Conservation (phyloP, 1,139 yeast genomes). For the Lodderomyces orthopsilosis region DNA sequence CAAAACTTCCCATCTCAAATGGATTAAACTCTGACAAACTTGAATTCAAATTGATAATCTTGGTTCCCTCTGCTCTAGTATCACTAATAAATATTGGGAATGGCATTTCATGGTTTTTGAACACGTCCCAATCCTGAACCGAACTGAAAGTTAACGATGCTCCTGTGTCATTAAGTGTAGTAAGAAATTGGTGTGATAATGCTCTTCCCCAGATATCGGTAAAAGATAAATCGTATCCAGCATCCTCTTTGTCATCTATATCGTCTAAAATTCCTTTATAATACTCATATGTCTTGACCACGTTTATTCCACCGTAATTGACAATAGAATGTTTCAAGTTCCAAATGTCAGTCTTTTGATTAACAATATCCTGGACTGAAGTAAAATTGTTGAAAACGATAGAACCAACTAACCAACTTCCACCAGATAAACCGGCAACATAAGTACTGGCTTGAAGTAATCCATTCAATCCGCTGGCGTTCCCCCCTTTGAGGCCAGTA, state of each 20-base stretch:
- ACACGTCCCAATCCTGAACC: constrained; percentile 50
- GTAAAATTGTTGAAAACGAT: constrained; percentile 82
- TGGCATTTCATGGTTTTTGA: constrained; percentile 66
- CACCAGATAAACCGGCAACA: constrained; percentile 81
- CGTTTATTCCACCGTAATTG: constrained; percentile 68
- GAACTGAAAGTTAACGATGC: constrained; percentile 67
- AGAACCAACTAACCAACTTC: constrained; percentile 82
- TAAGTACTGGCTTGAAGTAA: constrained; percentile 71
- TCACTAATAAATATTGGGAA: constrained; percentile 78
- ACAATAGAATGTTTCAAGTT: constrained; percentile 62
- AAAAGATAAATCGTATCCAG: constrained; percentile 73
- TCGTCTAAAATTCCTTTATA: constrained; percentile 54
- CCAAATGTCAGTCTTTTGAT: constrained; percentile 55
- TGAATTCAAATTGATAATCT: constrained; percentile 63
- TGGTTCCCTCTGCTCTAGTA: constrained; percentile 63
- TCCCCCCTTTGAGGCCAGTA: constrained; percentile 12
- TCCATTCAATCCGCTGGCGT: constrained; percentile 68
- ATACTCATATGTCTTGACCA: constrained; percentile 55
- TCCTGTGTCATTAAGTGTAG: constrained; percentile 52
- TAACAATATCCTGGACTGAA: constrained; percentile 57
- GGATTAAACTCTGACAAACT: constrained; percentile 80
- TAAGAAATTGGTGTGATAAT: constrained; percentile 71
- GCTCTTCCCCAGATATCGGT: constrained; percentile 97
- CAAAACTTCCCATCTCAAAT: constrained; percentile 88
- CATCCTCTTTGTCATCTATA: constrained; percentile 59